Evolutionary conservation across 2,329 filamentous ascomycete species (phyloP).

Genomic region (Pseudogymnoascus sp.): DNA sequence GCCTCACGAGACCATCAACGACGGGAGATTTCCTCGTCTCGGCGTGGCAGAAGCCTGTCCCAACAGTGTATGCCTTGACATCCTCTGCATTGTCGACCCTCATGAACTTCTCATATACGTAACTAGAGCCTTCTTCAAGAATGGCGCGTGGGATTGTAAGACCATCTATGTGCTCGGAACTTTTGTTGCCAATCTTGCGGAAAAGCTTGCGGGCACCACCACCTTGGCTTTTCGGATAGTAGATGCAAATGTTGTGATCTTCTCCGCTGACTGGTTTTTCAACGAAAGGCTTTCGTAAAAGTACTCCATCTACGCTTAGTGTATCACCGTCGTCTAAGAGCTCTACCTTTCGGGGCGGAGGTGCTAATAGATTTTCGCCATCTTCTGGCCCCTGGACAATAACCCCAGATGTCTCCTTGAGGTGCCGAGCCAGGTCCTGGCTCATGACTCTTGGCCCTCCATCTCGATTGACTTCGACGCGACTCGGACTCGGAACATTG

Average conservation of each 20-base stretch:
- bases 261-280: constrained; percentile 98
- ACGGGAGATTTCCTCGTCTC: constrained; percentile 96
- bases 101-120: constrained; percentile 95
- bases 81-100: constrained; percentile 95
- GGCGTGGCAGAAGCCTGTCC: constrained; percentile 84
- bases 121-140: constrained; percentile 72
- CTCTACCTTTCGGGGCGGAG: constrained; percentile 58
- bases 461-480: constrained; percentile 86
- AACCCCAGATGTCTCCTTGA: constrained; percentile 74
- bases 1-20: constrained; percentile 88
- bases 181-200: constrained; percentile 97
- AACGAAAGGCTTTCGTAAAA: constrained; percentile 87
- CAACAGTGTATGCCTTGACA: constrained; percentile 97
- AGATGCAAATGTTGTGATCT: constrained; percentile 98
- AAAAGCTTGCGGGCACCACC: constrained; percentile 89
- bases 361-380: constrained; percentile 47
- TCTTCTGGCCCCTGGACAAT: constrained; percentile 61
- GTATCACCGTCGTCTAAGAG: constrained; percentile 86
- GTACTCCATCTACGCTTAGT: constrained; percentile 73
- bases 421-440: constrained; percentile 67
- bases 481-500: constrained; percentile 77
- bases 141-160: constrained; percentile 71
- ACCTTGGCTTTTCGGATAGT: constrained; percentile 79
- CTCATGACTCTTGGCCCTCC: constrained; percentile 76
- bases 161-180: constrained; percentile 80